These are phyloP conservation scores for Pyricularia sp. DNA, from an alignment of 2,329 filamentous ascomycete species.

Conservation along the genomic window DNA sequence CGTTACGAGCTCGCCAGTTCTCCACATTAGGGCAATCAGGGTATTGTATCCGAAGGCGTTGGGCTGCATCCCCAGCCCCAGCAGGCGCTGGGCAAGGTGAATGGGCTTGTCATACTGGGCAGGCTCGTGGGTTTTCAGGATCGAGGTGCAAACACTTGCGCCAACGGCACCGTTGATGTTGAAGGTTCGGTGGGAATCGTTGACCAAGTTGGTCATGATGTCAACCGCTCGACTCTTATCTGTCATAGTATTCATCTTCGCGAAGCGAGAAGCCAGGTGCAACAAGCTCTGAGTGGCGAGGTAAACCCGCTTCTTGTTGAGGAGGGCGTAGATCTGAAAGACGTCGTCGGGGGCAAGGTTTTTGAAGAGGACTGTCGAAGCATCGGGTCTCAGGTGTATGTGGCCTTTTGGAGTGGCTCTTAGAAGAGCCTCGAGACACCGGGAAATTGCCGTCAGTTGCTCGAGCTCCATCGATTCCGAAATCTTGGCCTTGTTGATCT, in stretches of 20 bases:
- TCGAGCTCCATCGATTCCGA: neutral
- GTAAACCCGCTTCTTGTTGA: neutral
- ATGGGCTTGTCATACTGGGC: constrained; percentile 29
- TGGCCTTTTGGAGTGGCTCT: neutral
- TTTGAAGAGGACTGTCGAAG: neutral
- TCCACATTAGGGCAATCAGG: constrained; percentile 61
- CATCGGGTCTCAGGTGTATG: neutral
- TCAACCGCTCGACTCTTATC: constrained; percentile 30
- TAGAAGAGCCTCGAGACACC: neutral
- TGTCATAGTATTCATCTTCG: constrained; percentile 21
- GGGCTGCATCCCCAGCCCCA: constrained; percentile 51
- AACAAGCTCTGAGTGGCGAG: constrained; percentile 13
- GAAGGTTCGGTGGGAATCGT: neutral
- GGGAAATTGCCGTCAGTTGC: neutral
- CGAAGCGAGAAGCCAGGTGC: constrained; percentile 37
- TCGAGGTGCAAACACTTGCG: constrained; percentile 46
- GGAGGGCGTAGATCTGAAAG: neutral
- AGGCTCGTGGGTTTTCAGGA: constrained; percentile 37
- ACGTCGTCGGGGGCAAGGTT: neutral
- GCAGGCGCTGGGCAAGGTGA: constrained; percentile 43
- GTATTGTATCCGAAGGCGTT: constrained; percentile 57
- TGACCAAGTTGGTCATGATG: constrained; percentile 29
- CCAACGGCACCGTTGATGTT: constrained; percentile 36
- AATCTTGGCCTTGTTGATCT: neutral
- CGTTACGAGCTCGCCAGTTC: constrained; percentile 50